These are phyloP conservation scores for Aspergillus incahuasiensis DNA, from an alignment of 495 filamentous ascomycete genomes.

Conservation along the genomic window DNA sequence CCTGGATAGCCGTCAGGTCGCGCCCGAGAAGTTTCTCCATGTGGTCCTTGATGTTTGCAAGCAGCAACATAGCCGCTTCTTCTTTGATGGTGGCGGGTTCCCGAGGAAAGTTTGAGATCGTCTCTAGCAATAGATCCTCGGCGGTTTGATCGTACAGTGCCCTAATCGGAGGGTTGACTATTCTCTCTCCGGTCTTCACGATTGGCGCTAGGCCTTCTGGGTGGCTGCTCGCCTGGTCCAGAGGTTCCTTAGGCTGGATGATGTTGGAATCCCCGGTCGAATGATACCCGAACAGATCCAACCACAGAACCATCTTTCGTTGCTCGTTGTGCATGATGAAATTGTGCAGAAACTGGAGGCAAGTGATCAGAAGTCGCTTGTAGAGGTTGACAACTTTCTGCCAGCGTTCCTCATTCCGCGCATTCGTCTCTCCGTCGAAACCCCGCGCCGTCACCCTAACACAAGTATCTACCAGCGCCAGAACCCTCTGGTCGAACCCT, in stretches of 20 bases:
- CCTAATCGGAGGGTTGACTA: constrained; percentile 42
- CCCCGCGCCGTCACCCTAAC: constrained; percentile 84
- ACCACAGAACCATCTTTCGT: constrained; percentile 86
- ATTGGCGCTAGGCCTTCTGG: constrained; percentile 42
- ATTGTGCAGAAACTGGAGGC: constrained; percentile 87
- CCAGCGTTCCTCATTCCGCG: constrained; percentile 62
- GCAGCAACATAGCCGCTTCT: constrained; percentile 46
- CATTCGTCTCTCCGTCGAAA: constrained; percentile 74
- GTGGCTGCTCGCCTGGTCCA: constrained; percentile 32
- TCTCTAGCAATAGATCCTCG: constrained; percentile 43
- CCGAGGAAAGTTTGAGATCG: constrained; percentile 44
- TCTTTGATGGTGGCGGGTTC: constrained; percentile 47
- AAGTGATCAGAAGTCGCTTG: constrained; percentile 85
- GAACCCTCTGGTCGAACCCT: constrained; percentile 75
- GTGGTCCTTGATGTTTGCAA: constrained; percentile 48
- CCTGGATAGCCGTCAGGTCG: constrained; percentile 43
- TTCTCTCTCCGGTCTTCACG: constrained; percentile 42
- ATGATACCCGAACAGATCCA: constrained; percentile 72
- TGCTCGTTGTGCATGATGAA: constrained; percentile 88
- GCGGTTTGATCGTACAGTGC: constrained; percentile 46
- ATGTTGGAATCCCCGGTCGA: constrained; percentile 51
- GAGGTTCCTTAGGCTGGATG: constrained; percentile 42
- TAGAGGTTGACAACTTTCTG: constrained; percentile 69
- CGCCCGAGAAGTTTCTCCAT: constrained; percentile 47
- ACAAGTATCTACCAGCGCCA: constrained; percentile 76